These are phyloP conservation scores for Globisporangium uncinulatum DNA, from an alignment of 352 stramenopile species.

Conservation along the genomic window DNA sequence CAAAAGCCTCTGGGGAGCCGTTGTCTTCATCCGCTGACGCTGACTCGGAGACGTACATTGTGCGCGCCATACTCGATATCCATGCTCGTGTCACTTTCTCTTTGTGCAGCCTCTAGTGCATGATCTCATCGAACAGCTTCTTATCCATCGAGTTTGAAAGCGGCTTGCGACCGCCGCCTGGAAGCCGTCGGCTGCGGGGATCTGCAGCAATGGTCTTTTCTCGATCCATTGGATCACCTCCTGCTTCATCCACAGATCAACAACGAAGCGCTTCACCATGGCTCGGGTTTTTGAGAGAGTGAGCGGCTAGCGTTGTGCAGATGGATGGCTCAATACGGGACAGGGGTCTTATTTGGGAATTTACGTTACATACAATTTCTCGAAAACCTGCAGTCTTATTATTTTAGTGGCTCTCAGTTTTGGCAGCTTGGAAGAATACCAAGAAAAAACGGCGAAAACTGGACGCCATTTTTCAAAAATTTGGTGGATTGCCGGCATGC, in stretches of 20 bases:
- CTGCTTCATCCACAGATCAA: neutral
- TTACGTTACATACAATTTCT: too few species aligned
- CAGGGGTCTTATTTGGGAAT: neutral
- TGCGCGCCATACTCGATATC: neutral
- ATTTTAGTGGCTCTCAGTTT: too few species aligned
- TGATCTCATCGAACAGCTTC: neutral
- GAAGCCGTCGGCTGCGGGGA: neutral
- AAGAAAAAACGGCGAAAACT: too few species aligned
- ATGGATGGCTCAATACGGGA: neutral
- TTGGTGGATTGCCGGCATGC: too few species aligned
- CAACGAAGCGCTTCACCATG: neutral
- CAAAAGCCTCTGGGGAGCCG: neutral
- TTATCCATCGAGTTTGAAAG: neutral
- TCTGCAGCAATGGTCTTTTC: neutral
- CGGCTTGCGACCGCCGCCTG: neutral
- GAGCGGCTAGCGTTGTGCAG: neutral
- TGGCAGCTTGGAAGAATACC: too few species aligned
- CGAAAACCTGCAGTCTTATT: too few species aligned
- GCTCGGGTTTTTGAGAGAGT: neutral
- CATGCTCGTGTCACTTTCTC: neutral
- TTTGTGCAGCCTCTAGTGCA: neutral
- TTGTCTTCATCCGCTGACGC: neutral
- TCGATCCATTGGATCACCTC: neutral
- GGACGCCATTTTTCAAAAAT: too few species aligned
- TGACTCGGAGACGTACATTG: neutral